Evolutionary conservation across 441 rosid species (phyloP).

Genomic region (Sinapis alba): DNA sequence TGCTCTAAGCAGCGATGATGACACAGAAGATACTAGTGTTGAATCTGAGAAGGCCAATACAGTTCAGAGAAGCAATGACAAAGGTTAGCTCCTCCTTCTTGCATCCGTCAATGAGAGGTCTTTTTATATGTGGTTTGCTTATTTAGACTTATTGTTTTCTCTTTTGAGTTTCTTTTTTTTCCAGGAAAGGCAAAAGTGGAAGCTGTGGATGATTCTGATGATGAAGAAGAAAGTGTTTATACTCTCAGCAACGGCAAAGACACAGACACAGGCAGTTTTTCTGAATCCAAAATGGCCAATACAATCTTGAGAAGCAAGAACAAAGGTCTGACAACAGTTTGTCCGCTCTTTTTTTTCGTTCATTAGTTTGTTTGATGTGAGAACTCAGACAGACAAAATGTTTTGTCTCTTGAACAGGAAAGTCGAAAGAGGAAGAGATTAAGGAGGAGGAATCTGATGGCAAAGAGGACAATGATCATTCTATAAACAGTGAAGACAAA

Average conservation of each 20-base stretch:
- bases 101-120: neutral
- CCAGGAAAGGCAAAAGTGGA: slow-evolving; percentile 19
- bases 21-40: neutral
- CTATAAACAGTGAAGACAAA: slow-evolving; percentile 1
- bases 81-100: slow-evolving; percentile 5
- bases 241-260: neutral
- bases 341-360: neutral
- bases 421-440: neutral
- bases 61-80: slow-evolving; percentile 9
- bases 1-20: slow-evolving; percentile 13
- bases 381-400: neutral
- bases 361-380: neutral
- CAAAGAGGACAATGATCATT: neutral
- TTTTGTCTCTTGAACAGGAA: slow-evolving; percentile 18
- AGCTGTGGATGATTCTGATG: neutral
- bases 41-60: neutral
- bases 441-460: slow-evolving; percentile 5
- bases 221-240: neutral
- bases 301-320: slow-evolving; percentile 6
- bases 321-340: slow-evolving; percentile 16
- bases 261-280: neutral
- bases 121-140: neutral
- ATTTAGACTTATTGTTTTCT: neutral
- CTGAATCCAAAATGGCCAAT: neutral
- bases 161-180: no score